phyloP scores from a whole-genome alignment of 371 early-diverging fungal species.

The Blakeslea trispora region DNA sequence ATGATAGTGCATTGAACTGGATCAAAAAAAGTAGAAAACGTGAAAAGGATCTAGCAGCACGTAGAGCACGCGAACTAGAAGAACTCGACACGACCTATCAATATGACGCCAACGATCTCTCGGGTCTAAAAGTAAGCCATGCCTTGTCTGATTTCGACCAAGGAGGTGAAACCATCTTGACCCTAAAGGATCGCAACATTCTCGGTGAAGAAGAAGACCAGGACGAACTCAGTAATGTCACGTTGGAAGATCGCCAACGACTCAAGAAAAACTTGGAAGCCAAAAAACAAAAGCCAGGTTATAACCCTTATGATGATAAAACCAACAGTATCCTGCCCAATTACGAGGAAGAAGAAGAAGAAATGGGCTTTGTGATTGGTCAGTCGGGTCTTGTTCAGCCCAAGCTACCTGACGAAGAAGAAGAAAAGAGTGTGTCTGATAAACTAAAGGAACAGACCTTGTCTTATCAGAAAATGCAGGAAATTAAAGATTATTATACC shows the following conservation, averaged over 20 bases:
- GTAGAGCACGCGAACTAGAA: slow-evolving; percentile 49
- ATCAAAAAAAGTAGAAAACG: slow-evolving; percentile 54
- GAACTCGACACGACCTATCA: slow-evolving; percentile 46
- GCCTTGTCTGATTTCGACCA: slow-evolving; percentile 69
- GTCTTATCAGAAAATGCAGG: slow-evolving; percentile 64
- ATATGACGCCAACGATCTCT: slow-evolving; percentile 58
- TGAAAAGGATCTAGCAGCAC: slow-evolving; percentile 55
- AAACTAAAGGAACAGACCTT: slow-evolving; percentile 64
- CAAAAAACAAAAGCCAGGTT: slow-evolving; percentile 72
- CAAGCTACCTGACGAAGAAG: slow-evolving; percentile 15
- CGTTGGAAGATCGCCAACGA: slow-evolving; percentile 71
- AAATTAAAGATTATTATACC: slow-evolving; percentile 82
- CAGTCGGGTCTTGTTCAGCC: slow-evolving; percentile 24
- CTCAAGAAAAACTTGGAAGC: slow-evolving; percentile 74
- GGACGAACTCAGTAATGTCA: slow-evolving; percentile 74
- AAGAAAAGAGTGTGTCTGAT: slow-evolving; percentile 54
- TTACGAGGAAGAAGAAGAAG: slow-evolving; percentile 77
- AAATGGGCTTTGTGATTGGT: slow-evolving; percentile 54
- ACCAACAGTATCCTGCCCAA: slow-evolving; percentile 80
- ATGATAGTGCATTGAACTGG: slow-evolving; percentile 62
- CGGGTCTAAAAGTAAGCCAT: slow-evolving; percentile 82
- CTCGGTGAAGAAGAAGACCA: slow-evolving; percentile 70
- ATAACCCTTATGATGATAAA: slow-evolving; percentile 84
- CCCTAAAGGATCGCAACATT: slow-evolving; percentile 83
- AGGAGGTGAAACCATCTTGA: slow-evolving; percentile 81